Evolutionary conservation across 2,329 filamentous ascomycete genomes (phyloP), one percentile per base, ranked within the genome.

Genomic region (Aureobasidium sp.): DNA sequence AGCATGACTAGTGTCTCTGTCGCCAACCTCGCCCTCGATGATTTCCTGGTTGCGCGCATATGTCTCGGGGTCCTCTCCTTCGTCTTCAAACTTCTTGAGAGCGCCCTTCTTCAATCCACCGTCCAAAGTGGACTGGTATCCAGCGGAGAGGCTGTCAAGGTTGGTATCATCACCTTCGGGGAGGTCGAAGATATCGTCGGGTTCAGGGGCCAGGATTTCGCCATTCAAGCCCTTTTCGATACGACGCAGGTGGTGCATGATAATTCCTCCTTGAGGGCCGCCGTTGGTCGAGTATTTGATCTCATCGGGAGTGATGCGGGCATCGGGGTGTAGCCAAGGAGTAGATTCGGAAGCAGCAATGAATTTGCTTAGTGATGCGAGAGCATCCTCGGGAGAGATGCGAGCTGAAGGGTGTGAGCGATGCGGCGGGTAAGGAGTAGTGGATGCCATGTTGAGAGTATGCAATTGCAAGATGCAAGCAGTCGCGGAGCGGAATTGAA

Each of bases 171-270:
- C 52, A 29, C 44, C 50, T 23, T 47, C 61, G 20, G 39, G 39
- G 34, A 51, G 29, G 34, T 47, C 47, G 36, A 58, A 47, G 20
- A 61, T 48, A 36, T 60, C 64, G 27, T 67, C 68, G 6, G 65
- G 69, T 48, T 79, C 77, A 0, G 73, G 73, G 66, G 73, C 78
- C 29, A 83, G 68, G 64, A 74, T 76, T 70, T 84, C 81, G 26
- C 82, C 82, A 23, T 74, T 69, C 63, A 84, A 66, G 0, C 82
- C 82, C 6, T 78, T 77, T 65, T 80, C 79, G 9, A 84, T 78
- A 52, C 82, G 76, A 41, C 77, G 74, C 50, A 84, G 69, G 67
- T 83, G 80, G 68, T 82, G 79, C 58, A 84, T 73, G 15, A 77
- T 74, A n/a, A 82, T 72, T 8, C 78, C 77, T 47, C 79, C 78